Base-by-base conservation (phyloP, 306 rosid species). In the Inga oerstediana region DNA sequence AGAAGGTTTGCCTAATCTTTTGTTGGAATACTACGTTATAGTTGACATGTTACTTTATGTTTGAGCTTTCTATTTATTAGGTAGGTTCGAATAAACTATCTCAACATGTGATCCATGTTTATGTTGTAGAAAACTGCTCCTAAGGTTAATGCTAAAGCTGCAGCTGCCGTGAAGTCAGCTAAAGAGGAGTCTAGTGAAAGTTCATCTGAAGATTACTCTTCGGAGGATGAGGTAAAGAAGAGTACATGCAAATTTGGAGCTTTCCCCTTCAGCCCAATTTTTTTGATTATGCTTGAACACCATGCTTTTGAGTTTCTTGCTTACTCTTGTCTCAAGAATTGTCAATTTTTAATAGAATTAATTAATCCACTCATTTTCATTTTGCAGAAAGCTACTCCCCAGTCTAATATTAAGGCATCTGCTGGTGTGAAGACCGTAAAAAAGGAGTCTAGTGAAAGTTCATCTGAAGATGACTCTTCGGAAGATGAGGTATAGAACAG, bases 171-270 rank as follows among this genome's bases (percentile, higher is more conserved):
- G 32, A 89, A 87, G 88, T 22, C 67, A 2, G 17, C 74, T n/a
- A 83, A 86, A 74, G 72, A 65, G 72, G 82, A 77, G 32, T 65
- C 86, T 15, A 69, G 79, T 62, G 87, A 80, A 14, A 81, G 89
- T 76, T 85, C 90, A 6, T 83, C 84, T 7, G 90, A 87, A 35
- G 78, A 80, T 67, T 89, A 86, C 27, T 81, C 84, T n/a, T 85
- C 88, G 27, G 91, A 61, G 16, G 91, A 87, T 4, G 87, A 82
- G 84, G 89, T 81, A 64, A 56, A 62, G 43, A 24, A 41, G 10
- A 8, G 24, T 7, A 8, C 39, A 17, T 22, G 15, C 45, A 48
- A 19, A 12, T 8, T 7, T 62, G 30, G 4, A 11, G 2, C 48
- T 72, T 12, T 49, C 1, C 15, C 13, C 32, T n/a, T 37, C 11